These are phyloP conservation scores for Chaetoceros muelleri DNA, from an alignment of 108 stramenopile species.

Conservation along the genomic window DNA sequence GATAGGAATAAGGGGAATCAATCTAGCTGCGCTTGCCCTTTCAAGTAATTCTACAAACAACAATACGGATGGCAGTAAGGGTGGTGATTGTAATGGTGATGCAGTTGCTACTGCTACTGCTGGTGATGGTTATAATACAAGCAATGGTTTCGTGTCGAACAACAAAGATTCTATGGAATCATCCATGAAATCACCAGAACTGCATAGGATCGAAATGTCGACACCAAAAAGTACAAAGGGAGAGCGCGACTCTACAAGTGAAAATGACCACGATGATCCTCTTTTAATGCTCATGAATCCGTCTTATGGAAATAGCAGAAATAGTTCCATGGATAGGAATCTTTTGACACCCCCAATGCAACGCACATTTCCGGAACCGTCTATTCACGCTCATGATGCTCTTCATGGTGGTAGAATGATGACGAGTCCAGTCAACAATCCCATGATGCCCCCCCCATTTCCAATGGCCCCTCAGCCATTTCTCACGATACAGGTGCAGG, in stretches of 20 bases:
- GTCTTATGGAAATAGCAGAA: not conserved
- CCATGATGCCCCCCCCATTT: not conserved
- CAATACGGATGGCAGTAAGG: too few species aligned
- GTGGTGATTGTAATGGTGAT: not conserved
- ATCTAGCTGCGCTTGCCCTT: conserved; percentile 17
- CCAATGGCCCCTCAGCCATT: conserved; percentile 16
- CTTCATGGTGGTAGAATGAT: too few species aligned
- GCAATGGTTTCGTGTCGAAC: too few species aligned
- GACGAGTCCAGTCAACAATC: too few species aligned
- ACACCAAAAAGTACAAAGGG: conserved; percentile 4
- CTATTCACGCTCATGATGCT: too few species aligned
- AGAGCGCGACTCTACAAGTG: too few species aligned
- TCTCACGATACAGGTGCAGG: conserved; percentile 49
- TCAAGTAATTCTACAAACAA: conserved; percentile 6
- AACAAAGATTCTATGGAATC: not conserved
- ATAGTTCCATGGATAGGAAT: too few species aligned
- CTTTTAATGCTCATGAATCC: conserved; percentile 30
- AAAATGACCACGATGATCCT: conserved; percentile 20
- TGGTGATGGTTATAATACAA: too few species aligned
- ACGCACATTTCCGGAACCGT: too few species aligned
- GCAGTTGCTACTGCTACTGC: not conserved
- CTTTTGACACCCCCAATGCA: too few species aligned
- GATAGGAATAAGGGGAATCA: not conserved
- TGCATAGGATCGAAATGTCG: too few species aligned
- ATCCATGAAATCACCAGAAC: conserved; percentile 1